These are phyloP conservation scores for Pleurotus cornucopiae DNA, from an alignment of 768 basidiomycete genomes.

Conservation along the genomic window DNA sequence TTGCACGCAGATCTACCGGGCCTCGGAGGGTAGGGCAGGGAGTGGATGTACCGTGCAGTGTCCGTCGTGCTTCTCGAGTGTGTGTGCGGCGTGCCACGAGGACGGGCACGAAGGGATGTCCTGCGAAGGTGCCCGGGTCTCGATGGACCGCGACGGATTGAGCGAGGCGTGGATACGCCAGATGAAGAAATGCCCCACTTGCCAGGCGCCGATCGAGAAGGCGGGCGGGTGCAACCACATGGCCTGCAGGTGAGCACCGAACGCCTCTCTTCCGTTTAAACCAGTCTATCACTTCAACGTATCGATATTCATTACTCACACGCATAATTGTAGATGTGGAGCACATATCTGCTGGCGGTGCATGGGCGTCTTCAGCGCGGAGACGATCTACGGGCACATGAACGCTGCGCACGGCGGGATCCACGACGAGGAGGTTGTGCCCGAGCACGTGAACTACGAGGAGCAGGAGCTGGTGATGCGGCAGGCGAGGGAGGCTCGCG, in stretches of 20 bases:
- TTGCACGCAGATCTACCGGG: constrained; percentile 62
- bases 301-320: too few species aligned
- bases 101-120: constrained; percentile 49
- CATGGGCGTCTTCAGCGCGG: constrained; percentile 30
- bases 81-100: constrained; percentile 43
- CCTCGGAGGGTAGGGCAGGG: neutral
- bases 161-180: constrained; percentile 36
- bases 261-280: neutral
- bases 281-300: neutral
- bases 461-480: neutral
- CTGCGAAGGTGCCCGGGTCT: constrained; percentile 34
- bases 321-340: constrained; percentile 20
- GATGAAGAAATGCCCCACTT: constrained; percentile 45
- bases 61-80: constrained; percentile 1
- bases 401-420: constrained; percentile 23
- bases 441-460: neutral
- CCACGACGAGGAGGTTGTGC: constrained; percentile 12
- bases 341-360: constrained; percentile 57
- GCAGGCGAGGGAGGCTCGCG: neutral
- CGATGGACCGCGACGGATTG: constrained; percentile 26
- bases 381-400: constrained; percentile 32
- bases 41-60: constrained; percentile 30
- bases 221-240: constrained; percentile 54
- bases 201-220: constrained; percentile 43
- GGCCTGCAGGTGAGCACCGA: constrained; percentile 29